Evolutionary conservation across 768 basidiomycete species (phyloP), one percentile per base, ranked within the genome.

Genomic region (Serendipita vermifera): DNA sequence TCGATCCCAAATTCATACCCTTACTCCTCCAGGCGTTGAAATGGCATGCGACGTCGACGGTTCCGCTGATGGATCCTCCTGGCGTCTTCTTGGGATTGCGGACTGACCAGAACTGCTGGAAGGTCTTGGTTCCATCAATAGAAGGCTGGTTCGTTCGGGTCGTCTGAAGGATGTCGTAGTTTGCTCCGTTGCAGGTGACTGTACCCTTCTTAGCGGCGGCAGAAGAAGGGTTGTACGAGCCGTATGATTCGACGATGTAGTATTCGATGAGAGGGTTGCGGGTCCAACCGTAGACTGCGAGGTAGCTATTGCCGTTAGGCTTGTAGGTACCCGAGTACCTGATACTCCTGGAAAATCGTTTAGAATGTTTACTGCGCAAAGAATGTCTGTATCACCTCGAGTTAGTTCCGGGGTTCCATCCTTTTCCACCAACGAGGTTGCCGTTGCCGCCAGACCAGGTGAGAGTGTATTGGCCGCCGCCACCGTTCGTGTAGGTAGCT

Each of bases 231-330:
- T 75, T 71, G 64, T 70, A 72, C 43, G 62, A 62, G 38, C 72
- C 73, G 60, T 63, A 74, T 15, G 64, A 67, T 46, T 76, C 75
- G 56, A 69, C 61, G 60, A 76, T 69, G 67, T 74, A 75, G 68
- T 75, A 76, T 58, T 76, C 74, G 61, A 75, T 64, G 61, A 75
- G 72, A 1, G 73, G 71, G 64, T 63, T 69, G n/a, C 65, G 66
- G 4, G 72, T 73, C 74, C 74, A 75, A 46, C 75, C 75, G 58
- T 73, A 75, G 55, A 76, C 66, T 40, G 73, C 68, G 27, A 75
- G 68, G 64, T 73, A 73, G 57, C 63, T 62, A 64, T 73, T 75
- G 7, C 73, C 73, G 58, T 67, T 66, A 20, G 71, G 70, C 22
- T 62, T 60, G 64, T 65, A 72, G 27, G 62, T 69, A 41, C 66